Base-by-base conservation (phyloP, 192 early-diverging fungal species). In the Linnemannia zychae region DNA sequence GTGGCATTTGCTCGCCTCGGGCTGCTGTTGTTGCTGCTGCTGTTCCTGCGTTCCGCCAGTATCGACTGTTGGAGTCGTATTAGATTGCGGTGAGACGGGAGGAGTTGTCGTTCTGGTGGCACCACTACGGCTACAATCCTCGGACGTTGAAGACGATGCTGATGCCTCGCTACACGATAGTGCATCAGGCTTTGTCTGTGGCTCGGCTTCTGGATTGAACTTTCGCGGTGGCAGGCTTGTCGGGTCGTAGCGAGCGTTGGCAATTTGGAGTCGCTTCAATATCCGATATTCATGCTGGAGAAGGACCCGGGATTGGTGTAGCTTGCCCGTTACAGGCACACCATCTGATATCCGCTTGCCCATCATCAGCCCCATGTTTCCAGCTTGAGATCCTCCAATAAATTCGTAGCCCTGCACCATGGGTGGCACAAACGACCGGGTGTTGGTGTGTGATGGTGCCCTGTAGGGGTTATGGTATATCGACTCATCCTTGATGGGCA, bases 341-440 rank as follows among this genome's bases (percentile, higher is more conserved):
- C 83, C 77, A 63, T 85, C 77, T 34, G 77, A 76, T 33, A 85
- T 20, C 60, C 83, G 77, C 60, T 70, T 85, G 22, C 83, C 83
- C 74, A 85, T 79, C 74, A 85, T 85, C 31, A 85, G 28, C 1
- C 83, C 83, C 77, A 85, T 85, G 28, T 79, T 75, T 33, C 83
- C 83, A 4, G 83, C 83, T 49, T 85, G 83, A 5, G 83, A 85
- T 34, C 83, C 83, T 36, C 77, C 78, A 9, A 36, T 68, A 40
- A 85, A 79, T 36, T 85, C 83, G 50, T 79, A 85, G 9, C 78
- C 83, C 9, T 68, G 72, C 17, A 85, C 33, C 28, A 24, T 57
- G 9, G 83, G 83, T 6, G 83, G 77, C 0, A 79, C 48, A 47
- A 85, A 85, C 13, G 83, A 66, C 2, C 70, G 77, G 48, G 74